Percentiles rank a stretch among this genome's conserved stretches.
Conservation (phyloP, 2,329 filamentous ascomycete genomes). For the Myriangium duriaei region DNA sequence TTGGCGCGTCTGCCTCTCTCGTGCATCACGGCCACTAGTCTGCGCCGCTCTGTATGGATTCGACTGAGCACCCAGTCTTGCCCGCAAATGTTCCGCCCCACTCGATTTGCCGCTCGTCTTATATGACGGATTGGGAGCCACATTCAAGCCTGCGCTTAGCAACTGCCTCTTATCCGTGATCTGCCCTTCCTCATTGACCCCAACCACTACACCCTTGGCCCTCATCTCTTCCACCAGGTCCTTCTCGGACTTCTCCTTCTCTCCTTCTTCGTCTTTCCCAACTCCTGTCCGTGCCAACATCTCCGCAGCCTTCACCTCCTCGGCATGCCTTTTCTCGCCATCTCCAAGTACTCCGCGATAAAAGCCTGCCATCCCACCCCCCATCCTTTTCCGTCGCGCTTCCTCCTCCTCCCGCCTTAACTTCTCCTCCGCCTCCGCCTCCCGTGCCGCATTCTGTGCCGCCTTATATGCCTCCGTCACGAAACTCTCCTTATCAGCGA, state of each 20-base stretch:
- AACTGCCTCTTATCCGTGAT: slow-evolving; percentile 77
- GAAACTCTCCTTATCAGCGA: slow-evolving; percentile 72
- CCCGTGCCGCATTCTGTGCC: slow-evolving; percentile 63
- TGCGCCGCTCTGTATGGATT: slow-evolving; percentile 18
- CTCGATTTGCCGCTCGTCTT: slow-evolving; percentile 14
- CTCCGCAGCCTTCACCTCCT: slow-evolving; percentile 54
- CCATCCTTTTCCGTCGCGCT: slow-evolving; percentile 52
- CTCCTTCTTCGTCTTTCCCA: slow-evolving; percentile 22
- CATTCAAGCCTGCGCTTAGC: slow-evolving; percentile 61
- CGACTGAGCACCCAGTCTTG: slow-evolving; percentile 4
- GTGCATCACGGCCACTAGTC: slow-evolving; percentile 45
- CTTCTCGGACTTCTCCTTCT: slow-evolving; percentile 35
- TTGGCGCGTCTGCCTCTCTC: slow-evolving; percentile 68
- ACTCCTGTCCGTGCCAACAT: slow-evolving; percentile 25
- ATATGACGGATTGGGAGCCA: slow-evolving; percentile 31
- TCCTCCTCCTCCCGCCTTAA: slow-evolving; percentile 52
- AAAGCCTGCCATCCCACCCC: slow-evolving; percentile 57
- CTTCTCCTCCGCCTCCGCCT: slow-evolving; percentile 60
- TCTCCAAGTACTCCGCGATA: slow-evolving; percentile 62
- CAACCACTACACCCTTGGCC: slow-evolving; percentile 48
- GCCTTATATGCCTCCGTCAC: slow-evolving; percentile 73
- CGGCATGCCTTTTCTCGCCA: slow-evolving; percentile 56
- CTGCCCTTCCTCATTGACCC: slow-evolving; percentile 70
- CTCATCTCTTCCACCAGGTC: slow-evolving; percentile 58
- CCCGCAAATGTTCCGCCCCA: slow-evolving; percentile 21